These are phyloP conservation scores for Chaetothyriales sp. DNA, from an alignment of 2,329 filamentous ascomycete genomes.

Conservation along the genomic window DNA sequence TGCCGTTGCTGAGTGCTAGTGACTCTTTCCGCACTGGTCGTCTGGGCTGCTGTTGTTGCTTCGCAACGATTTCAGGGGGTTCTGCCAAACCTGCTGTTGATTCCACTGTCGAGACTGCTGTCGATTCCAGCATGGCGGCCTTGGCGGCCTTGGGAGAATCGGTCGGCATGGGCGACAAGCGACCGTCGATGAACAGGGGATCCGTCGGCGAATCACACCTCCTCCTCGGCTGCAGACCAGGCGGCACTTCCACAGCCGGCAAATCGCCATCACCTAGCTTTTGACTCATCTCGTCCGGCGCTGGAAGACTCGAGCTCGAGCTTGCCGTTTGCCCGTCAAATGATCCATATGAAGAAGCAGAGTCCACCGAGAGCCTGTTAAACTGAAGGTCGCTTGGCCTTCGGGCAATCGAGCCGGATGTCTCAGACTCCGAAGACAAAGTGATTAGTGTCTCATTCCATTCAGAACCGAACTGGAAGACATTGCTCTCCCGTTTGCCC, in stretches of 20 bases:
- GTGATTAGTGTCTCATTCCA: background rate
- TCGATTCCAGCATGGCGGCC: too few species aligned
- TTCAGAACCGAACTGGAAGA: background rate
- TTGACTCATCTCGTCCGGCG: conserved; percentile 22
- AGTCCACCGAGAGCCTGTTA: conserved; percentile 20
- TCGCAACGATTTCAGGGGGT: background rate
- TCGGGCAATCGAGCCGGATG: background rate
- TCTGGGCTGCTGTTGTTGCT: background rate
- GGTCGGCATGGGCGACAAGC: conserved; percentile 22
- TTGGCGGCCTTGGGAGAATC: conserved; percentile 2
- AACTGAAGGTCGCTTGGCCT: background rate
- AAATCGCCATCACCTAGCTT: conserved; percentile 6
- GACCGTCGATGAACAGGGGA: conserved; percentile 28
- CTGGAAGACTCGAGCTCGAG: conserved; percentile 48
- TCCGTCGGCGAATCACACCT: conserved; percentile 34
- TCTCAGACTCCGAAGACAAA: background rate
- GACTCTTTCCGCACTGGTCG: background rate
- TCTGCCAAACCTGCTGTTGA: background rate
- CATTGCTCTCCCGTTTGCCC: background rate
- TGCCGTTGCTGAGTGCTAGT: conserved; percentile 2
- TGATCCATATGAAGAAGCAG: conserved; percentile 27
- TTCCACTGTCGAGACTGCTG: background rate
- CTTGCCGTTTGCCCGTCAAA: conserved; percentile 19
- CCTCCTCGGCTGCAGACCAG: conserved; percentile 7
- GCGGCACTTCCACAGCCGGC: conserved; percentile 22